Conservation (phyloP, 208 protist genomes). For the Acanthamoeba castellanii region DNA sequence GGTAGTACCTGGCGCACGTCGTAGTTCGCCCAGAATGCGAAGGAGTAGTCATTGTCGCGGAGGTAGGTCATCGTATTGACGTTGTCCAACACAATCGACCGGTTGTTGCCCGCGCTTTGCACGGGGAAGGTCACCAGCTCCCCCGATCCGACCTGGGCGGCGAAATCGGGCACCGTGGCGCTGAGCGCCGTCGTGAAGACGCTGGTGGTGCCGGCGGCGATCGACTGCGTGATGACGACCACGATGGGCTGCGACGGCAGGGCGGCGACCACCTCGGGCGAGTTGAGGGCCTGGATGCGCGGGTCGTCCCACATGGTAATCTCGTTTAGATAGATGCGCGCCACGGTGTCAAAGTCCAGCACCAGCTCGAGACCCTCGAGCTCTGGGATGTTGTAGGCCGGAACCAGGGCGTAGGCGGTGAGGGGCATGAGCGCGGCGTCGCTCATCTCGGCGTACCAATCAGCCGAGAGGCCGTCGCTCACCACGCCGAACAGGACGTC, state of each 20-base stretch:
- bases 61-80: neutral
- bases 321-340: neutral
- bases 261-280: neutral
- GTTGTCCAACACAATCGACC: neutral
- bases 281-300: conserved; percentile 44
- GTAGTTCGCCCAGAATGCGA: neutral
- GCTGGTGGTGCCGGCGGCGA: neutral
- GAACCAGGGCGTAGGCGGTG: neutral
- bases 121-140: neutral
- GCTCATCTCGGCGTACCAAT: neutral
- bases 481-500: neutral
- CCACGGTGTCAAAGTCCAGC: conserved; percentile 18
- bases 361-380: neutral
- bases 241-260: neutral
- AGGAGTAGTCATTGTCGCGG: neutral
- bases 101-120: neutral
- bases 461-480: neutral
- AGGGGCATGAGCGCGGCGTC: neutral
- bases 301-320: conserved; percentile 51
- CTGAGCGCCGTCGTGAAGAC: neutral
- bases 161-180: conserved; percentile 45
- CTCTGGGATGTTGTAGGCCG: conserved; percentile 9
- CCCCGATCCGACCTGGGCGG: neutral
- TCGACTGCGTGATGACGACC: neutral
- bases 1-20: neutral